Evolutionary conservation across 805 yeast species (phyloP).

Genomic region (Starmerella bacillaris): DNA sequence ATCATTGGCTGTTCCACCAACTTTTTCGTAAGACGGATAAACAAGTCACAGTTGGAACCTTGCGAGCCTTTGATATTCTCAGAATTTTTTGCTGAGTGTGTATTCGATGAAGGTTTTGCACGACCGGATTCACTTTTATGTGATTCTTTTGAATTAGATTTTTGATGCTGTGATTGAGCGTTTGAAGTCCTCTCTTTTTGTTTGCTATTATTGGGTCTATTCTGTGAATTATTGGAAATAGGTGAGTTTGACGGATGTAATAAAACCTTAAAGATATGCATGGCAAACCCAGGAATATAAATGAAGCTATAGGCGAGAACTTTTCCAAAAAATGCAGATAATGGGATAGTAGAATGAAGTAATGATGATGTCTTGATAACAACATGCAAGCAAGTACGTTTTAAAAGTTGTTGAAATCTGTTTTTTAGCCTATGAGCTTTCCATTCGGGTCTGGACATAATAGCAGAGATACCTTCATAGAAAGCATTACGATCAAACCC

Average conservation of each 20-base stretch:
- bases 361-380: constrained; percentile 28
- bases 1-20: not conserved
- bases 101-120: not conserved
- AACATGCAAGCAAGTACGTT: constrained; percentile 37
- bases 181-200: not conserved
- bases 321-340: constrained; percentile 52
- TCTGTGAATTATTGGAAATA: too few species aligned
- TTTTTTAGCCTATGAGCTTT: constrained; percentile 3
- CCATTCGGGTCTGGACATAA: constrained; percentile 27
- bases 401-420: constrained; percentile 21
- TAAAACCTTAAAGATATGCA: constrained; percentile 24
- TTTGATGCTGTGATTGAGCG: not conserved
- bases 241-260: not conserved
- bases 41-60: too few species aligned
- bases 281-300: constrained; percentile 37
- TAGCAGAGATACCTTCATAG: constrained; percentile 25
- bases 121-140: not conserved
- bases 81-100: not conserved
- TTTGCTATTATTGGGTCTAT: not conserved
- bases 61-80: too few species aligned
- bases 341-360: constrained; percentile 37
- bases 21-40: not conserved
- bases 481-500: constrained; percentile 26
- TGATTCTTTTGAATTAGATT: not conserved
- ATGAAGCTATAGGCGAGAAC: constrained; percentile 47